Evolutionary conservation across 1,284 basidiomycete species (phyloP).

Genomic region (Vanrija pseudolonga): DNA sequence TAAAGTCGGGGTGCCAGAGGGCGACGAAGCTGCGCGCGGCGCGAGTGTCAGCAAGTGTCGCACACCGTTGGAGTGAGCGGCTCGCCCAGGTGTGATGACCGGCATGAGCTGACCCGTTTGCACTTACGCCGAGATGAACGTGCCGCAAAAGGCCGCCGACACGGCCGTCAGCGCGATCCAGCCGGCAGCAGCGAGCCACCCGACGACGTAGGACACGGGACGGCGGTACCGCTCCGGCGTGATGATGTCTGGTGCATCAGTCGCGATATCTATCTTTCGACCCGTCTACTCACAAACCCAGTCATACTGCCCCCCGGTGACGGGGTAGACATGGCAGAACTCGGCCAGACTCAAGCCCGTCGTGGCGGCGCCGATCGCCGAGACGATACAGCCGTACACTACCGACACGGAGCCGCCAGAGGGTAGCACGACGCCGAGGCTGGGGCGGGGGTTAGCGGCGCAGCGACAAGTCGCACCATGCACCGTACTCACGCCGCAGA

Average conservation of each 20-base stretch:
- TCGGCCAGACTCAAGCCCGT: not conserved
- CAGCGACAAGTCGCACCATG: too few relatives aligned
- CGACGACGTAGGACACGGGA: constrained; percentile 8
- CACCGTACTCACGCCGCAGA: too few relatives aligned
- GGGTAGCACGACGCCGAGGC: constrained; percentile 25
- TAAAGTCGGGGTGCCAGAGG: constrained; percentile 16
- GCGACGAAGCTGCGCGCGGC: constrained; percentile 36
- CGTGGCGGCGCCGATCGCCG: constrained; percentile 17
- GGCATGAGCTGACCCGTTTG: not conserved
- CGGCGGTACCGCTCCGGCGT: not conserved
- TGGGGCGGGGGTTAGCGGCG: not conserved
- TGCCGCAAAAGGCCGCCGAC: constrained; percentile 21
- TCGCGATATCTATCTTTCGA: too few relatives aligned
- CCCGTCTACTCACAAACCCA: constrained; percentile 13
- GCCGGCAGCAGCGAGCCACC: constrained; percentile 26
- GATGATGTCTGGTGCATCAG: constrained; percentile 7
- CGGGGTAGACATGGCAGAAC: constrained; percentile 7
- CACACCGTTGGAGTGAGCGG: too few relatives aligned
- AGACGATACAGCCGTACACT: constrained; percentile 43
- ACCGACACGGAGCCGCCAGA: constrained; percentile 41
- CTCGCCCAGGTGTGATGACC: too few relatives aligned
- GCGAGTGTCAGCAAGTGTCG: too few relatives aligned
- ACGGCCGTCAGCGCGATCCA: constrained; percentile 48
- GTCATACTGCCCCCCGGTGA: constrained; percentile 41
- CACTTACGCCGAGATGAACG: constrained; percentile 29